Conservation (phyloP, 2,329 filamentous ascomycete species). For the Fusarium concolor region DNA sequence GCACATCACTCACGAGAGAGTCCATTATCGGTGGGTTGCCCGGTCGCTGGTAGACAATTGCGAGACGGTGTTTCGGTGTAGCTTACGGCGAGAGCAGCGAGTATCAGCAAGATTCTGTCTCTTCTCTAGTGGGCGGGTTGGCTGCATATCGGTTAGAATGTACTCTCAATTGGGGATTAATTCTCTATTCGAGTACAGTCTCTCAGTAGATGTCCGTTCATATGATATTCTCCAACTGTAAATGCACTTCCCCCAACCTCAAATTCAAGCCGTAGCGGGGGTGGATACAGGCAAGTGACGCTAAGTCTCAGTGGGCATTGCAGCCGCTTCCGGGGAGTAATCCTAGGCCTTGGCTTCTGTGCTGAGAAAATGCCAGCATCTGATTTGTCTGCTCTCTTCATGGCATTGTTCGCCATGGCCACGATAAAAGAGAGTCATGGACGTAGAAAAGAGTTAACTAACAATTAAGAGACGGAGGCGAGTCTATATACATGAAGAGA, state of each 20-base stretch:
- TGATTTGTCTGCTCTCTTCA: slow-evolving; percentile 41
- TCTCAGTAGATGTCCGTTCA: too few relatives aligned
- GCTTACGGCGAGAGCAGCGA: slow-evolving; percentile 40
- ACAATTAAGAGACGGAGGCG: not conserved
- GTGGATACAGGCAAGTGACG: slow-evolving; percentile 35
- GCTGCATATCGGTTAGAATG: too few relatives aligned
- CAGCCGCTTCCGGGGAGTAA: slow-evolving; percentile 39
- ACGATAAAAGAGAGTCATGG: not conserved
- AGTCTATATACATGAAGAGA: not conserved
- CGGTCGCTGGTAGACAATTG: slow-evolving; percentile 31
- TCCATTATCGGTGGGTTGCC: slow-evolving; percentile 41
- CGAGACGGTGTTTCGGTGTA: slow-evolving; percentile 43
- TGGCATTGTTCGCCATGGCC: not conserved
- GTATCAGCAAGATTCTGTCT: not conserved
- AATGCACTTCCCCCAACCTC: not conserved
- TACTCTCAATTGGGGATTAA: not conserved
- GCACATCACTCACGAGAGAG: slow-evolving; percentile 34
- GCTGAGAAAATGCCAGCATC: slow-evolving; percentile 46
- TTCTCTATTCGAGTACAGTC: too few relatives aligned
- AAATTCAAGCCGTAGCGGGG: slow-evolving; percentile 28
- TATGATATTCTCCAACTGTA: not conserved
- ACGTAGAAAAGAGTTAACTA: not conserved
- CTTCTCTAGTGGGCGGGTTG: not conserved
- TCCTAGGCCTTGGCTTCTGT: slow-evolving; percentile 8
- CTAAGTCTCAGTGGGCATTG: slow-evolving; percentile 36